These are phyloP conservation scores for Urtica urens DNA, from an alignment of 306 rosid genomes.

Conservation along the genomic window DNA sequence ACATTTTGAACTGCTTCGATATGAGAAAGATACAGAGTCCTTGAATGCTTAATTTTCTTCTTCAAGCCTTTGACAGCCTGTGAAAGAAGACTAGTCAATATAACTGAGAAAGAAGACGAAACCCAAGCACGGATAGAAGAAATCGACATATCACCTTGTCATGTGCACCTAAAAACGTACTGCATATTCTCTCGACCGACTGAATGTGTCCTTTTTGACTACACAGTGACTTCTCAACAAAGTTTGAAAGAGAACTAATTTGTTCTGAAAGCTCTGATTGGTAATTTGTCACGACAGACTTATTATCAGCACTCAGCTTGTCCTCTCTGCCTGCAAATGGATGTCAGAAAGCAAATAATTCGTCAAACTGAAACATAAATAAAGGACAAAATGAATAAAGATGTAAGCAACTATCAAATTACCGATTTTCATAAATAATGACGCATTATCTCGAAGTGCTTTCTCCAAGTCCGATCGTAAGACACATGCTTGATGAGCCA, in stretches of 20 bases:
- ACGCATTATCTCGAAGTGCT: slow-evolving; percentile 62
- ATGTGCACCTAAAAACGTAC: slow-evolving; percentile 49
- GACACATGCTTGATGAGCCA: slow-evolving; percentile 75
- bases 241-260: slow-evolving; percentile 62
- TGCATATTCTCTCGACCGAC: slow-evolving; percentile 58
- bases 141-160: slow-evolving; percentile 46
- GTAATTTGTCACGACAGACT: slow-evolving; percentile 54
- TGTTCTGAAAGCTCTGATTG: slow-evolving; percentile 61
- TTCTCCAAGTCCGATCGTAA: slow-evolving; percentile 75
- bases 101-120: no score
- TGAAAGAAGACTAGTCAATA: background rate
- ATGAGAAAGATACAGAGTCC: slow-evolving; percentile 53
- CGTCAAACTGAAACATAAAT: background rate
- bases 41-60: slow-evolving; percentile 47
- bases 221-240: slow-evolving; percentile 52
- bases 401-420: slow-evolving; percentile 7
- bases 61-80: slow-evolving; percentile 57
- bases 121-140: background rate
- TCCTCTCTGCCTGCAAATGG: slow-evolving; percentile 68
- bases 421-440: slow-evolving; percentile 78
- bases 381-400: background rate
- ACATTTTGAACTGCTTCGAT: slow-evolving; percentile 80
- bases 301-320: slow-evolving; percentile 53
- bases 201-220: slow-evolving; percentile 66
- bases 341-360: background rate